Evolutionary conservation across 768 basidiomycete genomes (phyloP).

Genomic region (Russula foetens): DNA sequence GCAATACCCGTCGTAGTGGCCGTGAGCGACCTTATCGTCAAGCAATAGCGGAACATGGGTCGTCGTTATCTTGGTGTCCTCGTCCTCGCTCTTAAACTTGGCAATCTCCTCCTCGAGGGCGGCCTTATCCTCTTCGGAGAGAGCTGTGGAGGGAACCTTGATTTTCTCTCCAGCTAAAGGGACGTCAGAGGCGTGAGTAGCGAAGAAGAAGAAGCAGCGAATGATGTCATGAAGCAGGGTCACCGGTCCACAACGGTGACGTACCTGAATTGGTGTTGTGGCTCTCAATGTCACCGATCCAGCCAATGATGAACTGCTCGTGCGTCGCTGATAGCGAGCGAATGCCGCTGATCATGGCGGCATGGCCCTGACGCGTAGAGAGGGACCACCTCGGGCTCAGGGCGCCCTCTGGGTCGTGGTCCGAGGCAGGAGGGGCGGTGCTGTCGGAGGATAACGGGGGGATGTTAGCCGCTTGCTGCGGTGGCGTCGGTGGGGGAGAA

Average conservation of each 20-base stretch:
- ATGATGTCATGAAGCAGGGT: conserved; percentile 14
- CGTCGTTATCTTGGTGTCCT: conserved; percentile 50
- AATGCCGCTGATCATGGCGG: conserved; percentile 93
- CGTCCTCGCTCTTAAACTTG: conserved; percentile 52
- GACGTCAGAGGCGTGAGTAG: conserved; percentile 4
- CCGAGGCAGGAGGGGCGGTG: conserved; percentile 10
- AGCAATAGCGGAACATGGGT: conserved; percentile 88
- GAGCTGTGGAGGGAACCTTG: conserved; percentile 40
- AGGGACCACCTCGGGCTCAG: conserved; percentile 56
- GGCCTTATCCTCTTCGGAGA: conserved; percentile 55
- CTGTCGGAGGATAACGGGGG: conserved; percentile 23
- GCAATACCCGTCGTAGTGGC: conserved; percentile 96
- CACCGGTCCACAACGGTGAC: background rate
- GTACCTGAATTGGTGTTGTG: conserved; percentile 26
- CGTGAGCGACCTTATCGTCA: conserved; percentile 81
- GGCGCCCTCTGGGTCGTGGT: conserved; percentile 18
- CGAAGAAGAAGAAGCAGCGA: background rate
- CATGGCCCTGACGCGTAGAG: conserved; percentile 75
- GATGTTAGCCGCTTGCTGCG: conserved; percentile 44
- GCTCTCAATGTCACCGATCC: conserved; percentile 80
- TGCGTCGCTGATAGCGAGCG: conserved; percentile 74
- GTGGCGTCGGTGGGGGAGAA: conserved; percentile 76
- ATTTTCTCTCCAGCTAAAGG: conserved; percentile 22
- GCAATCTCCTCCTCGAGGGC: conserved; percentile 59
- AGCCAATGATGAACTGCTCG: conserved; percentile 88